Percentiles rank a stretch among this genome's conserved stretches.
Evolutionary conservation across 805 yeast genomes (phyloP).

Genomic region (Starmerella davenportii): DNA sequence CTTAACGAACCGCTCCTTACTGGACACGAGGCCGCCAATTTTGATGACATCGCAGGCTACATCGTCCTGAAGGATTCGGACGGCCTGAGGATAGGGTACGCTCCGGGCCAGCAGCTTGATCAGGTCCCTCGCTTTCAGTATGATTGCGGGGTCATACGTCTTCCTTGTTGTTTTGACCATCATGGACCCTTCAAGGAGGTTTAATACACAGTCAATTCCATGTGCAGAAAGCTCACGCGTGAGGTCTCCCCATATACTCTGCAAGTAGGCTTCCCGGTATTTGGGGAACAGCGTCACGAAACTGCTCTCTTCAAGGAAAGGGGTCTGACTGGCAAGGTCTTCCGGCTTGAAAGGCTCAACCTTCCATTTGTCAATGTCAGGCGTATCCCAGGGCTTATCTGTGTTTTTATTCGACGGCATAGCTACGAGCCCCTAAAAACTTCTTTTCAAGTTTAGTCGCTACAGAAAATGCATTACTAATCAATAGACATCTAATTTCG

Average conservation of each 20-base stretch:
- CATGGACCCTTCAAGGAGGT: constrained; percentile 94
- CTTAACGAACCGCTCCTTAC: constrained; percentile 85
- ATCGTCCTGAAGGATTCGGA: constrained; percentile 78
- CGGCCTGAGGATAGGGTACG: constrained; percentile 93
- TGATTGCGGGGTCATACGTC: constrained; percentile 86
- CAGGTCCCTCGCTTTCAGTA: constrained; percentile 84
- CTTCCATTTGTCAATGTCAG: constrained; percentile 85
- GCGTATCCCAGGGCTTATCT: constrained; percentile 97
- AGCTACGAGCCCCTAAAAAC: no score
- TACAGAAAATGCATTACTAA: neutral
- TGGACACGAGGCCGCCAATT: constrained; percentile 74
- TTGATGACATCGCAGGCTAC: constrained; percentile 91
- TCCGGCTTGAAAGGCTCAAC: constrained; percentile 76
- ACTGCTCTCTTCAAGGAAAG: constrained; percentile 90
- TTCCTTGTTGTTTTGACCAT: constrained; percentile 89
- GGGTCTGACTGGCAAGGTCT: constrained; percentile 68
- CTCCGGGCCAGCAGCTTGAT: constrained; percentile 86
- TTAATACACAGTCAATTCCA: constrained; percentile 66
- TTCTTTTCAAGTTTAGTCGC: neutral
- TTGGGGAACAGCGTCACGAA: constrained; percentile 92
- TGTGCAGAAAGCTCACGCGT: constrained; percentile 54
- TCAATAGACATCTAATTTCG: neutral
- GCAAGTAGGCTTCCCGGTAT: constrained; percentile 79
- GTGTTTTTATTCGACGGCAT: constrained; percentile 89
- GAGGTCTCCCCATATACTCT: constrained; percentile 85